Percentiles rank a stretch among this genome's conserved stretches.
Evolutionary conservation across 768 basidiomycete genomes (phyloP).

Genomic region (Daedaleopsis nitida): DNA sequence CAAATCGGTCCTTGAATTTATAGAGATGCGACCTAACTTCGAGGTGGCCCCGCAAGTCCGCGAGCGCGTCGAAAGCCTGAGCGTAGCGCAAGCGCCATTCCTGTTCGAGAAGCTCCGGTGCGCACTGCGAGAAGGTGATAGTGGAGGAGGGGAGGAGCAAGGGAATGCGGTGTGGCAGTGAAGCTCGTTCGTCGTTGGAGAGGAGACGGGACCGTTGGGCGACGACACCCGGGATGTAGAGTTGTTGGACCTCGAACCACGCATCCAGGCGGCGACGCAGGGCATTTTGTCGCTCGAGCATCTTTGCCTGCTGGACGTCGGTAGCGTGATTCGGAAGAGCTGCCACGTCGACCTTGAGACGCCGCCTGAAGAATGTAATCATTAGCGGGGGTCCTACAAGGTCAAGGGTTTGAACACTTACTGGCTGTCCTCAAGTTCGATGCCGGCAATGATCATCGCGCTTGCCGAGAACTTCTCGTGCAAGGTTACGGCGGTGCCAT

Average conservation of each 20-base stretch:
- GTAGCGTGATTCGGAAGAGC: not conserved
- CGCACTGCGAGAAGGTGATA: not conserved
- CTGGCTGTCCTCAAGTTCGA: constrained; percentile 39
- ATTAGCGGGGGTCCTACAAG: too few relatives aligned
- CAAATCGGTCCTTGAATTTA: constrained; percentile 3
- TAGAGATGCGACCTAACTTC: not conserved
- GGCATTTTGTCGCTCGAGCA: not conserved
- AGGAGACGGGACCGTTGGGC: not conserved
- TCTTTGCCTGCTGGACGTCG: not conserved
- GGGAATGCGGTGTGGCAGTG: not conserved
- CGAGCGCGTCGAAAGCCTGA: constrained; percentile 5
- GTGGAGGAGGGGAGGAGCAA: constrained; percentile 7
- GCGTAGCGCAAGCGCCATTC: constrained; percentile 6
- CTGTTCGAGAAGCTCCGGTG: not conserved
- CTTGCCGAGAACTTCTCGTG: constrained; percentile 23
- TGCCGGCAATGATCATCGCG: constrained; percentile 30
- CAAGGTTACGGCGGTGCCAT: not conserved
- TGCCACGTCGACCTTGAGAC: not conserved
- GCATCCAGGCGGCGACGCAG: not conserved
- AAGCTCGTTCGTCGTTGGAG: not conserved
- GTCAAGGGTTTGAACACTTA: too few relatives aligned
- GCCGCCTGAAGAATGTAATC: too few relatives aligned
- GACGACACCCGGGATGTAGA: not conserved
- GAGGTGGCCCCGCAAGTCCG: constrained; percentile 5
- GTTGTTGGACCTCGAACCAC: constrained; percentile 2